Evolutionary conservation across 208 protist genomes (phyloP).

Genomic region (Polymyxa betae): DNA sequence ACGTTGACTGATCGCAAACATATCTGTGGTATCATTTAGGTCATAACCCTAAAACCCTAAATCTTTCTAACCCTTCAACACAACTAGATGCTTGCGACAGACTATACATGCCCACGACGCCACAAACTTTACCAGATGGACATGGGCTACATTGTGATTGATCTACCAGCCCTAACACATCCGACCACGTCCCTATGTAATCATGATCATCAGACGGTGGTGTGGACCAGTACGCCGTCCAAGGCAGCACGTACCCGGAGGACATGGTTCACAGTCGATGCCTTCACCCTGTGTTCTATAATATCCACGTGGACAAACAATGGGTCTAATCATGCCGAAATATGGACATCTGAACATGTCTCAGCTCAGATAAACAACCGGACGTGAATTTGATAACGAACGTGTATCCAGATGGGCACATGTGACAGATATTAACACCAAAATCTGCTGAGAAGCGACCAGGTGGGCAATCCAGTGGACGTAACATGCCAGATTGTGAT

Average conservation of each 20-base stretch:
- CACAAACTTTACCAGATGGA: conserved; percentile 37
- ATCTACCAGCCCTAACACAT: conserved; percentile 11
- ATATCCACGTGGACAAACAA: conserved; percentile 6
- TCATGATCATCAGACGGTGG: background rate
- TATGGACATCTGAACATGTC: conserved; percentile 25
- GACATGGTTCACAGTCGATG: background rate
- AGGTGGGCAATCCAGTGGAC: conserved; percentile 9
- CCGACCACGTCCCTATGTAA: conserved; percentile 28
- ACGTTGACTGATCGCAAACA: background rate
- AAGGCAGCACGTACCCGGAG: background rate
- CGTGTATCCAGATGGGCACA: conserved; percentile 42
- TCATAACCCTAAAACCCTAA: background rate
- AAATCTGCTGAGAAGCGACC: background rate
- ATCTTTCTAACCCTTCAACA: background rate
- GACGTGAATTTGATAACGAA: too few species aligned
- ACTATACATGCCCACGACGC: background rate
- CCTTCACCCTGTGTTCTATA: conserved; percentile 14
- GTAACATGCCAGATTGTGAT: background rate
- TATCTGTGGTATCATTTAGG: background rate
- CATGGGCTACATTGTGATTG: conserved; percentile 4
- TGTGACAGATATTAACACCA: background rate
- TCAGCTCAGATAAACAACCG: background rate
- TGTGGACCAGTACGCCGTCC: background rate
- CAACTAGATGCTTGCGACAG: background rate
- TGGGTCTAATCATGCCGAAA: conserved; percentile 6